Base-by-base conservation (phyloP, 768 basidiomycete genomes). In the Boletus rubroflammeus region DNA sequence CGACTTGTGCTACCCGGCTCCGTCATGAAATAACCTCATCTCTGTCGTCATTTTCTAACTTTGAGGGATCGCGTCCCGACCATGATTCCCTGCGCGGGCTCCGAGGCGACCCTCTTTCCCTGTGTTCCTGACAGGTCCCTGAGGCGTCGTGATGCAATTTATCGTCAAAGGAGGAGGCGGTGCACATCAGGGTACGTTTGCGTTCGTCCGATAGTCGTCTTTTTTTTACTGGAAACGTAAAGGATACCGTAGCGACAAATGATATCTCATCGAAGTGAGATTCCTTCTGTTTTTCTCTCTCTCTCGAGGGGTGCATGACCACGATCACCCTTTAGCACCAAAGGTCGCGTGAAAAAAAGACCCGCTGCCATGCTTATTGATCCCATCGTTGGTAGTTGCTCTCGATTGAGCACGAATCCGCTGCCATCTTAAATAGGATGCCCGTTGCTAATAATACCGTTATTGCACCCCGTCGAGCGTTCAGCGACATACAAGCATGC, bases 11-110 rank as follows among this genome's bases (percentile, higher is more conserved):
- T 54, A 50, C 44, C 57, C 44, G 34, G 44, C 9, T 46, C 43
- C 54, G 43, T 52, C 49, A 49, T 50, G 50, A 29, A 47, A 68
- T 68, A 63, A 65, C 62, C 56, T 67, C 64, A 68, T 56, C 46
- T 17, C 36, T 60, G 53, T 57, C 50, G 59, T 60, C 56, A 60
- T 50, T 49, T 28, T 53, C 21, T 46, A 21, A 42, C 19, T 21
- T 43, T 56, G 45, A 34, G 35, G 40, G 38, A 47, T 31, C 11
- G 36, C 17, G 7, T 54, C n/a, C 46, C 23, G 40, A 23, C 51
- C 50, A 50, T 17, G 50, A 47, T 48, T 56, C 54, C 51, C n/a
- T 58, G 68, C 68, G 68, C 68, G 68, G 70, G 23, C 42, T 67
- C 68, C 70, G 68, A 69, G 68, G 70, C 49, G 50, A 59, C 63